phyloP scores from a whole-genome alignment of 1,139 yeast genomes.

The Scheffersomyces insectosa region DNA sequence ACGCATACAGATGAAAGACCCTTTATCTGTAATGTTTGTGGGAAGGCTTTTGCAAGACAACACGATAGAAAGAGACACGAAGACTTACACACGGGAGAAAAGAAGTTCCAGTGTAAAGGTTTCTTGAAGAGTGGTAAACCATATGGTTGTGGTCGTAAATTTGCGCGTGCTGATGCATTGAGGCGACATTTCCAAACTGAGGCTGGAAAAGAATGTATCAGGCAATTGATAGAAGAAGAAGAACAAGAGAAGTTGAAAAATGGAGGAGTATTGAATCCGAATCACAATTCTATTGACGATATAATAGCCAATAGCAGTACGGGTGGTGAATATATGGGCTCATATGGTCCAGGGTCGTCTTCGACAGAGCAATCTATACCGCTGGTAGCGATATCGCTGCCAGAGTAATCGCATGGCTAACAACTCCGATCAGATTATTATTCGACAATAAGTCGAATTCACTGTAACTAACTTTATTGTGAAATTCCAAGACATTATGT shows the following conservation, averaged over 20 bases:
- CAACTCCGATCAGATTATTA: too few species aligned
- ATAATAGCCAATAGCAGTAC: constrained; percentile 5
- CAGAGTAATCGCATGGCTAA: constrained; percentile 19
- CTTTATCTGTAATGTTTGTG: constrained; percentile 80
- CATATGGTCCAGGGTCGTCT: constrained; percentile 1
- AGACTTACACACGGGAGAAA: constrained; percentile 88
- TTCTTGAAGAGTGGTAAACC: constrained; percentile 57
- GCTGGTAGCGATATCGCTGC: constrained; percentile 42
- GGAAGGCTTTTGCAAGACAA: constrained; percentile 93
- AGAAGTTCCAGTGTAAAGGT: constrained; percentile 84
- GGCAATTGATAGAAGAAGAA: constrained; percentile 72
- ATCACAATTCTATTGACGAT: constrained; percentile 9
- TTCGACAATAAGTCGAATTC: too few species aligned
- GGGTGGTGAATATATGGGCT: constrained; percentile 1
- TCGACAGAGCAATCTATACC: constrained; percentile 20
- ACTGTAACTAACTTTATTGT: too few species aligned
- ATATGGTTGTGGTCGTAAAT: constrained; percentile 93
- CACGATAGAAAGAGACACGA: constrained; percentile 95
- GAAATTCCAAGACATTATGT: too few species aligned
- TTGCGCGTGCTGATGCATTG: constrained; percentile 94
- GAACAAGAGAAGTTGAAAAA: constrained; percentile 29
- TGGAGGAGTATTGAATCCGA: constrained; percentile 6
- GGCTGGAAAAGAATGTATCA: constrained; percentile 83
- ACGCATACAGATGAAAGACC: constrained; percentile 97
- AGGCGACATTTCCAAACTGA: constrained; percentile 94